Conservation (phyloP, 2,329 filamentous ascomycete species). For the Bipolaris victoriae region DNA sequence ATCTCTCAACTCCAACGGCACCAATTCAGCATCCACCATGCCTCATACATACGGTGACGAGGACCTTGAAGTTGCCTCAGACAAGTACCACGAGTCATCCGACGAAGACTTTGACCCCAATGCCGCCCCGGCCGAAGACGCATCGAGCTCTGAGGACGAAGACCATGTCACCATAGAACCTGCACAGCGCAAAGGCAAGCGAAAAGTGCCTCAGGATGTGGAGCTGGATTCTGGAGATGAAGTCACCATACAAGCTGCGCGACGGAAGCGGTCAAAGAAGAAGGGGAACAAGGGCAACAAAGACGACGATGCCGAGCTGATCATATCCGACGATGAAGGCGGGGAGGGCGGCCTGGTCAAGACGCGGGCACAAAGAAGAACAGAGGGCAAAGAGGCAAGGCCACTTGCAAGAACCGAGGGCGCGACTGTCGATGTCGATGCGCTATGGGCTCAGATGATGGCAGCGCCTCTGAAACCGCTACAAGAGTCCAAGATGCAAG, state of each 20-base stretch:
- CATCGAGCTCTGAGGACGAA: constrained; percentile 58
- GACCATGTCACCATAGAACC: constrained; percentile 36
- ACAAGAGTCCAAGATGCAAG: constrained; percentile 21
- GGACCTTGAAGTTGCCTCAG: constrained; percentile 36
- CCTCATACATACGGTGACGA: constrained; percentile 38
- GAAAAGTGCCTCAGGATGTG: constrained; percentile 39
- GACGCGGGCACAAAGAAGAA: constrained; percentile 72
- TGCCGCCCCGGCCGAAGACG: constrained; percentile 57
- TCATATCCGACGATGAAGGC: constrained; percentile 53
- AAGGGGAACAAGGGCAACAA: constrained; percentile 34
- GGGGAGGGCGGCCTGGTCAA: constrained; percentile 68
- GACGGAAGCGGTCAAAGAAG: constrained; percentile 59
- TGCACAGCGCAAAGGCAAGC: constrained; percentile 36
- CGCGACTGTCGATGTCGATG: constrained; percentile 74
- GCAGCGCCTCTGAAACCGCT: constrained; percentile 51
- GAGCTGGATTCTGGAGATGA: constrained; percentile 70
- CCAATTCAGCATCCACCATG: constrained; percentile 24
- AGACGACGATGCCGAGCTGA: constrained; percentile 27
- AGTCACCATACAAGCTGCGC: constrained; percentile 66
- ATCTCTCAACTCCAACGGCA: constrained; percentile 5
- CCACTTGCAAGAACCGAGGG: constrained; percentile 61
- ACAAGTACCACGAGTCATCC: constrained; percentile 67
- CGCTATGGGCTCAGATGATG: constrained; percentile 72
- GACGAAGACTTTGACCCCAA: constrained; percentile 77
- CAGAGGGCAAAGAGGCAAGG: constrained; percentile 66